Base-by-base conservation (phyloP, 208 protist genomes). In the Acanthamoeba castellanii region DNA sequence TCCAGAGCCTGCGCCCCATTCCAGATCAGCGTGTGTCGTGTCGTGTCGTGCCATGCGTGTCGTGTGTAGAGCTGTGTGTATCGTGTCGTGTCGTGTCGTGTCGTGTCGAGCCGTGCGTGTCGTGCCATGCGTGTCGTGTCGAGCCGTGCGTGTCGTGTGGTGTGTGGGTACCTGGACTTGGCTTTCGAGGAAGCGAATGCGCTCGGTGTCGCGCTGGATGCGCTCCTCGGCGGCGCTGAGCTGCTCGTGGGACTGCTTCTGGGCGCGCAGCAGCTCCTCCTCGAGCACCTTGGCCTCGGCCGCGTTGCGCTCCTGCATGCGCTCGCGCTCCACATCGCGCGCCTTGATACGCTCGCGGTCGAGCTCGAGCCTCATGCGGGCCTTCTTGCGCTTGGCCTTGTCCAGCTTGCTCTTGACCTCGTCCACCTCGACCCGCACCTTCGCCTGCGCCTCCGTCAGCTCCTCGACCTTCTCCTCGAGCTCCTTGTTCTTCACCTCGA, bases 191-290 rank as follows among this genome's bases (percentile, higher is more conserved):
- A 25, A 61, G 84, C 84, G 61, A 32, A 68, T 90, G 57, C 57
- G 84, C 22, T 37, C 70, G 70, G 16, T 50, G 70, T 47, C 30
- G 30, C 37, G 9, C 34, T n/a, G 30, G n/a, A 90, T 68, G 32
- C 52, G 57, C 5, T 90, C 84, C 84, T 90, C 52, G 13, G 84
- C 84, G 7, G 45, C 84, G 57, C 50, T 20, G n/a, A 88, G 81
- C 37, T 61, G 8, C 55, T 57, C 47, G 13, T 34, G 7, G n/a
- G 84, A 9, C 52, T 59, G 37, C 32, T 50, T 37, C 70, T 50
- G 37, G 32, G 34, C 34, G 34, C 37, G 34, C 70, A 25, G 34
- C 13, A 78, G 37, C 37, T 78, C 70, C 32, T 78, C 70, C 37
- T 78, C 70, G 34, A 37, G 3, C 34, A 78, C 70, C 34, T 1